These are phyloP conservation scores for Fusarium bactridioides DNA, from an alignment of 2,329 filamentous ascomycete genomes.

Conservation along the genomic window DNA sequence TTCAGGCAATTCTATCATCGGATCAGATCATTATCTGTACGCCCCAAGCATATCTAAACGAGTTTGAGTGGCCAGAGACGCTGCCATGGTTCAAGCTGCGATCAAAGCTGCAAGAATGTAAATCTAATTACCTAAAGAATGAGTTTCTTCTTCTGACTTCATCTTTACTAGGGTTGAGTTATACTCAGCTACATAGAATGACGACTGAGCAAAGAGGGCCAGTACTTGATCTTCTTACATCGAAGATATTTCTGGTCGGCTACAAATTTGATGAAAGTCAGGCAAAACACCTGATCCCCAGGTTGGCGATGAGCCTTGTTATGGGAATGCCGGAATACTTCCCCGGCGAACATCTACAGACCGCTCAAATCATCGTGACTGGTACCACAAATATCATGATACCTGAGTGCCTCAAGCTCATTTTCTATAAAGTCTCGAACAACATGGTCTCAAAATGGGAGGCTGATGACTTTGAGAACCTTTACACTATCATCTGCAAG, in stretches of 20 bases:
- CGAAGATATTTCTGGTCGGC: fast-evolving
- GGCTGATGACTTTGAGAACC: neutral
- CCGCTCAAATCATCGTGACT: fast-evolving
- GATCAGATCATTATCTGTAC: neutral
- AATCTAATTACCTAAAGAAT: fast-evolving
- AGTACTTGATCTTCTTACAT: fast-evolving
- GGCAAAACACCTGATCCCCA: fast-evolving
- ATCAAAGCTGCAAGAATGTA: neutral
- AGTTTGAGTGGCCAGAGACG: neutral
- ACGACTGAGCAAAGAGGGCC: fast-evolving
- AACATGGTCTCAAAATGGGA: fast-evolving
- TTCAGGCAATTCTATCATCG: fast-evolving
- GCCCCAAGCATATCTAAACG: fast-evolving
- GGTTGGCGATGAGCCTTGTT: fast-evolving
- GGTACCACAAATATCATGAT: fast-evolving
- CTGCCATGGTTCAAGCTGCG: neutral
- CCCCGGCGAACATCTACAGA: neutral
- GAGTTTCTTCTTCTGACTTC: fast-evolving
- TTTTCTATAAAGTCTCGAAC: fast-evolving
- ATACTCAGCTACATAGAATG: fast-evolving
- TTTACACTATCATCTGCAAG: fast-evolving
- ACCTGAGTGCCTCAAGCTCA: neutral
- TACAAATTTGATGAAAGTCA: fast-evolving
- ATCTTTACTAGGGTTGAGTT: neutral
- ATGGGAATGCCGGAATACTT: neutral